Evolutionary conservation across 768 basidiomycete species (phyloP).

Genomic region (Lactifluus rugatus): DNA sequence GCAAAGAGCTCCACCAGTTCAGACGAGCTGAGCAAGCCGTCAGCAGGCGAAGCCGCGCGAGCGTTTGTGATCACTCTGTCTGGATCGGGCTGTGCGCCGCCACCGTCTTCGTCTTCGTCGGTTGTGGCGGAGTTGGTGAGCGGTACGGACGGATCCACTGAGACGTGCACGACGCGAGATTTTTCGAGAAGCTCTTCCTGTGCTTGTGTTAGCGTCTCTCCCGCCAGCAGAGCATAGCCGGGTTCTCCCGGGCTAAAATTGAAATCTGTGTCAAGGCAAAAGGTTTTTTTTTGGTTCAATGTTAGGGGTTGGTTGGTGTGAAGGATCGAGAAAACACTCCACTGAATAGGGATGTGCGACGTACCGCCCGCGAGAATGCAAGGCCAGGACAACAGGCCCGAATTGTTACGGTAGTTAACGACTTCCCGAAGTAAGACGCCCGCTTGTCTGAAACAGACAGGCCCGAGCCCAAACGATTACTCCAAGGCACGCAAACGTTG

Average conservation of each 20-base stretch:
- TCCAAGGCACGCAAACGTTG: not conserved
- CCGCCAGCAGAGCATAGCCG: constrained; percentile 68
- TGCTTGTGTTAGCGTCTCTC: constrained; percentile 42
- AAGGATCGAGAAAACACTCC: not conserved
- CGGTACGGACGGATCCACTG: constrained; percentile 53
- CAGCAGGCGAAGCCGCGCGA: constrained; percentile 43
- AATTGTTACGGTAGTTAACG: constrained; percentile 40
- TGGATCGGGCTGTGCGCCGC: constrained; percentile 41
- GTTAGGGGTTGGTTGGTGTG: too few species aligned
- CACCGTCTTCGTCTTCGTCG: constrained; percentile 37
- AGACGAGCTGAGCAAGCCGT: constrained; percentile 56
- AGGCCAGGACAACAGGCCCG: constrained; percentile 51
- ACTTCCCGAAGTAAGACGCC: constrained; percentile 64
- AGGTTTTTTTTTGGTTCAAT: not conserved
- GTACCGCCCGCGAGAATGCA: constrained; percentile 78
- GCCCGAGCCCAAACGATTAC: not conserved
- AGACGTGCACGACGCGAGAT: constrained; percentile 66
- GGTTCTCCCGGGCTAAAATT: constrained; percentile 81
- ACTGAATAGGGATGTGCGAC: constrained; percentile 3
- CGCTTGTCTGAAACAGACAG: constrained; percentile 47
- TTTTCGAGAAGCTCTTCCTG: constrained; percentile 44
- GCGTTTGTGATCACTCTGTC: constrained; percentile 69
- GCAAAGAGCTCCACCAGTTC: constrained; percentile 47
- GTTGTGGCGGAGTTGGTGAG: constrained; percentile 20
- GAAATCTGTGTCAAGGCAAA: constrained; percentile 50